Conservation (phyloP, 2,329 filamentous ascomycete species). For the Beauveria sp. region DNA sequence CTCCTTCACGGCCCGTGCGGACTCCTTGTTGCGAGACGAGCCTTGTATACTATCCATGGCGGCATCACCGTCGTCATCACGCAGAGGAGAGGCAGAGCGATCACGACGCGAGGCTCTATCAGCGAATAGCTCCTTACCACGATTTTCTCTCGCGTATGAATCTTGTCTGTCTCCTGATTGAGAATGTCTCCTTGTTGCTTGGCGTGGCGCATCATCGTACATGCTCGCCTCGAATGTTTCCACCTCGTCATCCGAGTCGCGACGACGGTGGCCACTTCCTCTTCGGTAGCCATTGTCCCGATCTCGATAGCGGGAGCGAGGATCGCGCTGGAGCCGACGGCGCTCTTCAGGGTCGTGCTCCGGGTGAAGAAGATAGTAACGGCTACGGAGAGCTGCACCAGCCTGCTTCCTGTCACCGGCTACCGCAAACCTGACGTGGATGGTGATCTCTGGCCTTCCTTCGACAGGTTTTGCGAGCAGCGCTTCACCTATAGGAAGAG, state of each 20-base stretch:
- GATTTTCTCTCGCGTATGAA: conserved; percentile 32
- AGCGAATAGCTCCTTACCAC: conserved; percentile 58
- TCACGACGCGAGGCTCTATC: conserved; percentile 28
- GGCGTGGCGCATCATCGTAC: conserved; percentile 62
- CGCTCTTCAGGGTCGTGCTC: conserved; percentile 78
- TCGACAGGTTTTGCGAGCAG: conserved; percentile 63
- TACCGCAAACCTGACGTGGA: conserved; percentile 68
- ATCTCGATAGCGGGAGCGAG: conserved; percentile 57
- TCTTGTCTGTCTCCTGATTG: conserved; percentile 21
- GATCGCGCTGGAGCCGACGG: conserved; percentile 47
- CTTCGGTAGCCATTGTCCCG: conserved; percentile 34
- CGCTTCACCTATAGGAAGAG: conserved; percentile 53
- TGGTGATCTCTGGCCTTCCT: conserved; percentile 57
- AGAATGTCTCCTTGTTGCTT: conserved; percentile 20
- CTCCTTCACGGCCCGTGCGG: conserved; percentile 27
- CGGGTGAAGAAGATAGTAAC: conserved; percentile 88
- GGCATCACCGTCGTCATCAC: conserved; percentile 35
- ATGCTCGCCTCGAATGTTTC: conserved; percentile 65
- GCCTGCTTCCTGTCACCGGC: conserved; percentile 70
- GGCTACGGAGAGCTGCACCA: conserved; percentile 71
- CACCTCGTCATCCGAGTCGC: conserved; percentile 41
- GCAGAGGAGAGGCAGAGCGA: conserved; percentile 45
- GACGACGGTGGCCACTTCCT: conserved; percentile 34
- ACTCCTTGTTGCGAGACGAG: conserved; percentile 26
- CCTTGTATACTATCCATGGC: conserved; percentile 26